phyloP scores from a whole-genome alignment of 208 protist species.

The Porcisia hertigi region DNA sequence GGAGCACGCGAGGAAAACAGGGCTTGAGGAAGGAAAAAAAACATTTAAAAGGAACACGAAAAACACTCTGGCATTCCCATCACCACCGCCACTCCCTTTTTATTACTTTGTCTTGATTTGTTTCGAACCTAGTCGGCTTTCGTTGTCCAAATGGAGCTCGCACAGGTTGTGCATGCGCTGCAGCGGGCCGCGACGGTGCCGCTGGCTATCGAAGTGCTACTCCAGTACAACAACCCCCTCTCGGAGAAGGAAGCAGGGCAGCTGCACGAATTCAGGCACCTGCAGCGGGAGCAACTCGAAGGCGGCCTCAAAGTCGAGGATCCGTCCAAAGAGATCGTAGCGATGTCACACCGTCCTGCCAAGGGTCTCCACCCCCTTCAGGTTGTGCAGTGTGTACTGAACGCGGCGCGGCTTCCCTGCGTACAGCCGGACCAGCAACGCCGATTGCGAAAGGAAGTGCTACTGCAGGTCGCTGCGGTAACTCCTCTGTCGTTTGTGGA shows the following conservation, averaged over 20 bases:
- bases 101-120: too few relatives aligned
- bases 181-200: constrained; percentile 36
- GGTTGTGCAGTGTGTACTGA: constrained; percentile 72
- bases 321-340: constrained; percentile 45
- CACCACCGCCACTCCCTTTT: too few relatives aligned
- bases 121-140: too few relatives aligned
- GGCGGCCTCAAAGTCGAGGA: constrained; percentile 56
- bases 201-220: constrained; percentile 55
- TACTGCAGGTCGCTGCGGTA: constrained; percentile 40
- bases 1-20: too few relatives aligned
- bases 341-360: constrained; percentile 49
- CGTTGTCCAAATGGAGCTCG: constrained; percentile 56
- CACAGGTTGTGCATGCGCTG: constrained; percentile 47
- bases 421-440: constrained; percentile 57
- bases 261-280: constrained; percentile 49
- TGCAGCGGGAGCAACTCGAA: constrained; percentile 58
- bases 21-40: too few relatives aligned
- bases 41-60: too few relatives aligned
- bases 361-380: constrained; percentile 61
- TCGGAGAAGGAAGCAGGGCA: constrained; percentile 62
- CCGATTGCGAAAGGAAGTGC: constrained; percentile 61
- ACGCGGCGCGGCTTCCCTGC: constrained; percentile 52
- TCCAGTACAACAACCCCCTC: constrained; percentile 78
- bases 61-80: too few relatives aligned
- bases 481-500: constrained; percentile 59